Evolutionary conservation across 345 rosid species (phyloP).

Genomic region (Corchorus olitorius): DNA sequence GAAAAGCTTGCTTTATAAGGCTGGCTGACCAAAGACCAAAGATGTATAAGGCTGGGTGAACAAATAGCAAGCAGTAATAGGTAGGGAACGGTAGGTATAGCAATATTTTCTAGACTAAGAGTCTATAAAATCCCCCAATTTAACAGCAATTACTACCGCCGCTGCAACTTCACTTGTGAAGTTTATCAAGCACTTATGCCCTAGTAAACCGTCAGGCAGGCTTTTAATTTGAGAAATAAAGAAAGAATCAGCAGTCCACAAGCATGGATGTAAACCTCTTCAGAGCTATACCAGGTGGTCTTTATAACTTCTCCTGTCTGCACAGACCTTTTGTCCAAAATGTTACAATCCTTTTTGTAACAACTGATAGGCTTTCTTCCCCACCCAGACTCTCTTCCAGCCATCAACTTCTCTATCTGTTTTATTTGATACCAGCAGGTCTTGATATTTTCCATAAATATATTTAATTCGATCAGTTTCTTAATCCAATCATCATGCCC

Average conservation of each 20-base stretch:
- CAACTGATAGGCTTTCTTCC: not conserved
- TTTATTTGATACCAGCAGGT: not conserved
- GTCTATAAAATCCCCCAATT: not conserved
- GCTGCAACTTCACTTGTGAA: not conserved
- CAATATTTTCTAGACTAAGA: not conserved
- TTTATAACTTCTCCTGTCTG: not conserved
- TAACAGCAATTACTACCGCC: not conserved
- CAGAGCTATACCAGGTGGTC: not conserved
- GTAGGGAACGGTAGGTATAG: not conserved
- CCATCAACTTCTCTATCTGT: not conserved
- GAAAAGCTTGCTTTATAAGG: not conserved
- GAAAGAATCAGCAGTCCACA: not conserved
- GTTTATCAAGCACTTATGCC: not conserved
- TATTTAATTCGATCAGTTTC: not conserved
- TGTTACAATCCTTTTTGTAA: not conserved
- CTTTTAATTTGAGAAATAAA: not conserved
- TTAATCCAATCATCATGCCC: not conserved
- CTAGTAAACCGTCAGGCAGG: not conserved
- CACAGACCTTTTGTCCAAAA: not conserved
- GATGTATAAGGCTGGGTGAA: not conserved
- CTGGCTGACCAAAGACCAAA: no score
- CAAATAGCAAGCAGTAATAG: not conserved
- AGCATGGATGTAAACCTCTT: not conserved
- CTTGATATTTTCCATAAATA: not conserved
- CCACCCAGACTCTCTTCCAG: not conserved